Base-by-base conservation (phyloP, 371 early-diverging fungal genomes). In the Mucor racemosus region DNA sequence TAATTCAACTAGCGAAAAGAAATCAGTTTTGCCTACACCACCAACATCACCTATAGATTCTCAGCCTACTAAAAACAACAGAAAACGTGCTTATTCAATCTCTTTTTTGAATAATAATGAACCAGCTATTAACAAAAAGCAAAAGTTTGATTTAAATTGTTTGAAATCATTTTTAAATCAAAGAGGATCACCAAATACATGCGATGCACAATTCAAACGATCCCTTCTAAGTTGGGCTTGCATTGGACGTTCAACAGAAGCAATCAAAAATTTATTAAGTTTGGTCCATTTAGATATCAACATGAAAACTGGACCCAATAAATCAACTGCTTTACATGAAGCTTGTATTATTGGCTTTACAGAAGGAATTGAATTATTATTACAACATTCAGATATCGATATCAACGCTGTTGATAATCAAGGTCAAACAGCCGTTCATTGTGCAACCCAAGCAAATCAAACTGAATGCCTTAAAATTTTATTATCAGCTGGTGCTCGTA, bases 301-400 rank as follows among this genome's bases (percentile, higher is more conserved):
- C 40, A 35, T 69, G 14, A 69, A 62, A 8, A 69, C 71, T 50
- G 78, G 76, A 1, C 72, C 64, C 14, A 68, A 77, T 40, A 64
- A 69, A 48, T 72, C 75, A 39, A 79, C 81, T 5, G 79, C 78
- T 3, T 50, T 84, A 3, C 84, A 84, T 26, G 71, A 75, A 31
- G 79, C 84, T 5, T 76, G 71, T 35, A 17, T 72, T 34, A 40
- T 68, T 31, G 80, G 77, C 15, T 82, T 79, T 54, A 36, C 46
- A 11, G 39, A 58, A 21, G 82, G 78, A 19, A 39, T 82, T 11
- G 58, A 67, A 6, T 46, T 72, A 9, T 35, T 82, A n/a, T 21
- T 75, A 3, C 41, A 71, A 31, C 76, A 76, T 55, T 68, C 74
- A 15, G 64, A 73, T 17, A 68, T 75, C 38, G 69, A 78, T 54